Percentiles rank a stretch among this genome's conserved stretches.
Conservation (phyloP, 257 asterid species). For the Gardenia jasminoides region DNA sequence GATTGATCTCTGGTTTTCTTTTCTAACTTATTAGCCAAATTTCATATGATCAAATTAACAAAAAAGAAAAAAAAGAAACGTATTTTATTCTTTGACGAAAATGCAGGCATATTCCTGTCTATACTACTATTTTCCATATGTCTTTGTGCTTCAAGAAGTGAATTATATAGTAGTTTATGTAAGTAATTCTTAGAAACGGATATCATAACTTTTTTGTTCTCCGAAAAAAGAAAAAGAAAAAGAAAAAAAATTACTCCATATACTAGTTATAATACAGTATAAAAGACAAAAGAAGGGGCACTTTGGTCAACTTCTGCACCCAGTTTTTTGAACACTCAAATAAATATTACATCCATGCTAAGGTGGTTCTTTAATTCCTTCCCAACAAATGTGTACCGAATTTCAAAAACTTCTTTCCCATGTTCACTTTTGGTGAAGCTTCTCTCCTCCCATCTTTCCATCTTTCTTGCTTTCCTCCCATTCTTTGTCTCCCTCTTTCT, state of each 20-base stretch:
- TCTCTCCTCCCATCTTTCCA: slow-evolving; percentile 19
- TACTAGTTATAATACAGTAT: neutral
- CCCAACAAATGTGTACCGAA: slow-evolving; percentile 35
- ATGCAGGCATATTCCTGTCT: neutral
- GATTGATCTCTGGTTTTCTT: neutral
- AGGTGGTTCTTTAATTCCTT: slow-evolving; percentile 20
- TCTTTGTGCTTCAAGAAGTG: neutral
- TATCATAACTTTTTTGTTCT: no score
- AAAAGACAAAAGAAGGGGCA: neutral
- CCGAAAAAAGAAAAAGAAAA: no score
- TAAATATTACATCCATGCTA: slow-evolving; percentile 30
- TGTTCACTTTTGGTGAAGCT: slow-evolving; percentile 21
- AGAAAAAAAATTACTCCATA: no score
- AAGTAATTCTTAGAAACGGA: no score
- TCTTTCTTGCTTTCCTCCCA: neutral
- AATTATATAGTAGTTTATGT: no score
- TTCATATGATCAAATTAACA: no score
- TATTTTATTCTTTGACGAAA: no score
- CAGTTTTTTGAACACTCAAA: slow-evolving; percentile 16
- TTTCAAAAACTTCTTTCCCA: slow-evolving; percentile 46
- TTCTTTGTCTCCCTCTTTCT: slow-evolving; percentile 1
- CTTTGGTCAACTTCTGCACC: slow-evolving; percentile 15
- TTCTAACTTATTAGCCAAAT: neutral
- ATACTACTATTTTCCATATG: neutral
- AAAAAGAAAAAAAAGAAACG: no score